These are phyloP conservation scores for Liriodendron chinense DNA, from an alignment of 164 flowering plant species.

Conservation along the genomic window DNA sequence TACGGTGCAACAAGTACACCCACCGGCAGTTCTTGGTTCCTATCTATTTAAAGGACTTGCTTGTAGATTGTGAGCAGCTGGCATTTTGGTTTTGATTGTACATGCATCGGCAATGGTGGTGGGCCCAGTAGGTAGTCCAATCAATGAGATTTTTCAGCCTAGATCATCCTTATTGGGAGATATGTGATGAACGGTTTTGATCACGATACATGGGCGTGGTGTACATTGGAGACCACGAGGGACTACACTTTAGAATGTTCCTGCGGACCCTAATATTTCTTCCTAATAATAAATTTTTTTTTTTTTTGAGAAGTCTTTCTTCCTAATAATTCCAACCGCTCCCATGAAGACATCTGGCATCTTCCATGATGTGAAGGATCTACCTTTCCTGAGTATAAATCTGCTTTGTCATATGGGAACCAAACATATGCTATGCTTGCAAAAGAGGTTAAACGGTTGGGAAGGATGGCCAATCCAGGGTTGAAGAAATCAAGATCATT, in stretches of 20 bases:
- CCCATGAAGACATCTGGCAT: not conserved
- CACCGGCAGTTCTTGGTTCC: too few species aligned
- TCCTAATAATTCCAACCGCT: not conserved
- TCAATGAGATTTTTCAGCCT: too few species aligned
- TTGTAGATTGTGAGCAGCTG: too few species aligned
- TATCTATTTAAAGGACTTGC: too few species aligned
- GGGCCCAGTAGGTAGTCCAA: not conserved
- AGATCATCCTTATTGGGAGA: not conserved
- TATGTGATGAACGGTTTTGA: not conserved
- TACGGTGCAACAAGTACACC: too few species aligned
- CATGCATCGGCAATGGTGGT: too few species aligned
- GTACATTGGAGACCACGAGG: not conserved
- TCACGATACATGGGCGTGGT: not conserved
- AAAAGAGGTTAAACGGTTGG: not conserved
- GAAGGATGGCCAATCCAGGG: slow-evolving; percentile 1
- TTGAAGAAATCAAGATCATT: slow-evolving; percentile 10
- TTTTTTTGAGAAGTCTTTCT: too few species aligned
- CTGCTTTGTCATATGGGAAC: not conserved
- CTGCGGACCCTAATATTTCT: not conserved
- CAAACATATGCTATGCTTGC: not conserved
- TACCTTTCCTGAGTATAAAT: slow-evolving; percentile 6
- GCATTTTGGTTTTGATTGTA: too few species aligned
- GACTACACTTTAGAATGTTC: not conserved
- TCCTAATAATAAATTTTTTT: too few species aligned
- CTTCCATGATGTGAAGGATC: not conserved